phyloP scores from a whole-genome alignment of 306 rosid genomes.

The Lagenaria siceraria region DNA sequence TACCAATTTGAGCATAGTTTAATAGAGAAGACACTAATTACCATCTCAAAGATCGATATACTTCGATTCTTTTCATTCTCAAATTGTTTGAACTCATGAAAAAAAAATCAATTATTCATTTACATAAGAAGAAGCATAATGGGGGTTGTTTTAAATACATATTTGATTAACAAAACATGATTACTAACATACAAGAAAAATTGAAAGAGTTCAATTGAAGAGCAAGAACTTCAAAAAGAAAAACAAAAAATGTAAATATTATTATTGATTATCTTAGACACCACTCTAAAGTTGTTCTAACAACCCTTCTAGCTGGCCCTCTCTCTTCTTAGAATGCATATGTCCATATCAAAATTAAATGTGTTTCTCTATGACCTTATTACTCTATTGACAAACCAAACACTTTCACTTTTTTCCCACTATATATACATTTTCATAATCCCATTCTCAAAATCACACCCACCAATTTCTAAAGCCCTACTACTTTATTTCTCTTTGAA shows the following conservation, averaged over 20 bases:
- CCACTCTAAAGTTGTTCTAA: constrained; percentile 2
- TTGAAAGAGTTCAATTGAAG: not conserved
- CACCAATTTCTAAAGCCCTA: not conserved
- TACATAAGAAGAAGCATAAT: too few species aligned
- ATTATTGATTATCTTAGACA: constrained; percentile 1
- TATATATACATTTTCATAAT: not conserved
- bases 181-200: not conserved
- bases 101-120: too few species aligned
- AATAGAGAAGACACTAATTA: too few species aligned
- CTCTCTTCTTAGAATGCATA: not conserved
- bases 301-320: not conserved
- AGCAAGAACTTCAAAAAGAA: not conserved
- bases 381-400: not conserved
- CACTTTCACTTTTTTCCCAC: not conserved
- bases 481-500: not conserved
- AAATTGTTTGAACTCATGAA: too few species aligned
- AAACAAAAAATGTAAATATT: not conserved
- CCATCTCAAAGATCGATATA: too few species aligned
- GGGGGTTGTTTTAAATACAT: not conserved
- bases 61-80: too few species aligned
- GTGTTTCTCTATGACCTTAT: not conserved
- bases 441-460: not conserved
- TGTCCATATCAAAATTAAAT: not conserved
- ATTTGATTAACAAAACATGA: not conserved
- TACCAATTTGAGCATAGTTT: too few species aligned